Evolutionary conservation across 2,329 filamentous ascomycete species (phyloP).

Genomic region (Colletotrichum sansevieriae): DNA sequence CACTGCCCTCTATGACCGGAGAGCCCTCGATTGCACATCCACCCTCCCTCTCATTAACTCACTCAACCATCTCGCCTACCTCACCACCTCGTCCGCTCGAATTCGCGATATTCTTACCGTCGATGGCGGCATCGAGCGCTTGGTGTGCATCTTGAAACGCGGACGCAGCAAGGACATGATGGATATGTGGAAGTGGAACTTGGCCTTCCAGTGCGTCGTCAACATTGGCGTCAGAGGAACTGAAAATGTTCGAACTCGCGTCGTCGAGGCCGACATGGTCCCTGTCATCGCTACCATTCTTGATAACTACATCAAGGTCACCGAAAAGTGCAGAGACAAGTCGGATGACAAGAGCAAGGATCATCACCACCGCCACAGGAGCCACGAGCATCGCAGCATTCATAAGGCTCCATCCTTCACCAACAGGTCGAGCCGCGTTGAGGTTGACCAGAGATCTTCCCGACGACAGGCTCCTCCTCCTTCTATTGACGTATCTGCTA

Average conservation of each 20-base stretch:
- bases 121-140: slow-evolving; percentile 95
- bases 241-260: slow-evolving; percentile 91
- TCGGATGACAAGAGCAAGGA: slow-evolving; percentile 85
- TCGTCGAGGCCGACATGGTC: slow-evolving; percentile 99
- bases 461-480: slow-evolving; percentile 87
- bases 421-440: slow-evolving; percentile 65
- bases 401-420: slow-evolving; percentile 67
- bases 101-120: slow-evolving; percentile 98
- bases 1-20: slow-evolving; percentile 96
- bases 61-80: slow-evolving; percentile 97
- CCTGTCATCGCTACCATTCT: slow-evolving; percentile 98
- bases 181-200: slow-evolving; percentile 99
- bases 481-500: slow-evolving; percentile 67
- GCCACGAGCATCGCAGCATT: slow-evolving; percentile 62
- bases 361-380: slow-evolving; percentile 63
- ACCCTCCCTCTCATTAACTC: slow-evolving; percentile 98
- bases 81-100: slow-evolving; percentile 96
- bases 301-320: slow-evolving; percentile 97
- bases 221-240: slow-evolving; percentile 98
- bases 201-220: slow-evolving; percentile 98
- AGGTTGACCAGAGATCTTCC: slow-evolving; percentile 71
- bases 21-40: slow-evolving; percentile 97
- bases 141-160: slow-evolving; percentile 98
- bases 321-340: slow-evolving; percentile 91
- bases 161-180: slow-evolving; percentile 98